Evolutionary conservation across 768 basidiomycete genomes (phyloP), one percentile per base, ranked within the genome.

Genomic region (Russula earlei): DNA sequence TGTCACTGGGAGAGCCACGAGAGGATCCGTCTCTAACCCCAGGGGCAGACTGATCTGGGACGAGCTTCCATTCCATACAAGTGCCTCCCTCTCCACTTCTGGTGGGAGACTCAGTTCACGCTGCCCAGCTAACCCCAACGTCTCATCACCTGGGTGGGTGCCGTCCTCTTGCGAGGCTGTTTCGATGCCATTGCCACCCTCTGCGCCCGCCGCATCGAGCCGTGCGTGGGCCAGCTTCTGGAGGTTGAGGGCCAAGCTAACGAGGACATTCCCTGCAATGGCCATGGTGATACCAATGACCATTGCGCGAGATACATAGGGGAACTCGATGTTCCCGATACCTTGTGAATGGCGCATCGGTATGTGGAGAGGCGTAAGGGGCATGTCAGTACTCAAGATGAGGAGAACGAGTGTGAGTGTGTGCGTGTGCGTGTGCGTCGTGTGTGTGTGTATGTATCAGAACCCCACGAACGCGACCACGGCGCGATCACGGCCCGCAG

Each of bases 171-270:
- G 49, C 34, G 37, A 47, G 49, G 43, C 38, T 56, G 52, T 63
- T 68, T 67, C 59, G 62, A 22, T 22, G 27, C 41, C 24, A 33
- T 3, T 17, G 31, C 5, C 22, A 27, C 19, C 19, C 42, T 46
- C 43, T 5, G 42, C 29, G 31, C 59, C 58, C 54, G 66, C 67
- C 27, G 65, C 71, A 62, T 82, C 81, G 31, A 87, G 74, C 27
- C 85, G 77, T 62, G 78, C 77, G 72, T 95, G 93, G 1, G 91
- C 91, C 17, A 95, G 78, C 67, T 96, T 97, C 70, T 98, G 94
- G 33, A 88, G 73, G 70, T 96, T 96, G 60, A 98, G 77, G 15
- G 91, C 94, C 22, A 94, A 77, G 10, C 87, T 89, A 59, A 97
- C 92, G 59, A 96, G 78, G 11, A 93, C 70, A 66, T 95, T 95